phyloP scores from a whole-genome alignment of 306 rosid genomes.

The Albizia julibrissin region DNA sequence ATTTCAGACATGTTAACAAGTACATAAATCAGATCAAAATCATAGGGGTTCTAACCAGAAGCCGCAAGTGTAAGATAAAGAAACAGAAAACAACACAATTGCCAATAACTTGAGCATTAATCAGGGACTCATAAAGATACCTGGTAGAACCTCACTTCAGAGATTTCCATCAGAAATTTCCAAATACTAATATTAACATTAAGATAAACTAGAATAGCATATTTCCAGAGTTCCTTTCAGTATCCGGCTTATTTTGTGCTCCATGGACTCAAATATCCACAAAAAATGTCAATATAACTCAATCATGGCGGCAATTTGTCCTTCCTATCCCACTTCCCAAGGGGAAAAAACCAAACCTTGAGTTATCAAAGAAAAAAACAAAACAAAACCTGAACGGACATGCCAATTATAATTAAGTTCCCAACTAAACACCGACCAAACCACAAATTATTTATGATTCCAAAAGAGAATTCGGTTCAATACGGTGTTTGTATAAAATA shows the following conservation, averaged over 20 bases:
- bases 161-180: background rate
- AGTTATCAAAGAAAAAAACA: no score
- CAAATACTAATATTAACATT: background rate
- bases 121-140: background rate
- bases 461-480: conserved; percentile 1
- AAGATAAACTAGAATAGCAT: conserved; percentile 10
- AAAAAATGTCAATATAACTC: background rate
- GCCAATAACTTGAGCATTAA: background rate
- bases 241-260: background rate
- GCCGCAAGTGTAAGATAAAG: background rate
- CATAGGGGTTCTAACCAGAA: background rate
- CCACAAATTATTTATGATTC: background rate
- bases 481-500: conserved; percentile 13
- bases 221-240: background rate
- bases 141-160: conserved; percentile 5
- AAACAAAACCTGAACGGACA: background rate
- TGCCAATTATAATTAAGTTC: background rate
- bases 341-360: no score
- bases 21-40: conserved; percentile 17
- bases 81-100: conserved; percentile 6
- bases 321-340: background rate
- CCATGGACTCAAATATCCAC: background rate
- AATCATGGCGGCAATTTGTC: background rate
- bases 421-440: background rate
- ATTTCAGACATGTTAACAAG: conserved; percentile 30